These are phyloP conservation scores for Aplosporella prunicola DNA, from an alignment of 2,329 filamentous ascomycete species.

Conservation along the genomic window DNA sequence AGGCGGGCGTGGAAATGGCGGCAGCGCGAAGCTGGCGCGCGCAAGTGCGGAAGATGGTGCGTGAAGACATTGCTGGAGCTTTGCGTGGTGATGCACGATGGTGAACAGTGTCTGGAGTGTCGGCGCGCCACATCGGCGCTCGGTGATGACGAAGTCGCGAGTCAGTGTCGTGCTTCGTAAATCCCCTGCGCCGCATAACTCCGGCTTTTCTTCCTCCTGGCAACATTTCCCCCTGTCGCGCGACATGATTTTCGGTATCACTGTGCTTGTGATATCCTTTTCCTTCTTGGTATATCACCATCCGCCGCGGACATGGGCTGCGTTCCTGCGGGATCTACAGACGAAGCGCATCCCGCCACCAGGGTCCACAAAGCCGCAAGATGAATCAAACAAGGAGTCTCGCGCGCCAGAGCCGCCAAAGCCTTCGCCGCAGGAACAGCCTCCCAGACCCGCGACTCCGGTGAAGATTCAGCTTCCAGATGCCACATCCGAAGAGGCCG, in stretches of 20 bases:
- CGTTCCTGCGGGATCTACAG: slow-evolving; percentile 5
- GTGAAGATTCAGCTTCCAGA: slow-evolving; percentile 6
- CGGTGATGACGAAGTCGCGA: background rate
- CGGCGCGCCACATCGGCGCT: background rate
- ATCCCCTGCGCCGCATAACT: no score
- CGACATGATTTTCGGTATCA: slow-evolving; percentile 28
- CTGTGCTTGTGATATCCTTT: slow-evolving; percentile 28
- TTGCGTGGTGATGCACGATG: no score
- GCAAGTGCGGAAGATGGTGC: background rate
- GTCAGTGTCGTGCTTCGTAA: no score
- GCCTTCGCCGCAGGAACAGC: slow-evolving; percentile 9
- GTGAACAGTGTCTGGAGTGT: background rate
- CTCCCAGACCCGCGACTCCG: slow-evolving; percentile 12
- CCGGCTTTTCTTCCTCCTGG: background rate
- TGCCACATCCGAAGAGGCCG: background rate
- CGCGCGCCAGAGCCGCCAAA: background rate
- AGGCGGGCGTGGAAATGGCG: background rate
- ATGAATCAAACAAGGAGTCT: background rate
- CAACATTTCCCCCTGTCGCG: background rate
- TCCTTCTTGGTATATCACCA: slow-evolving; percentile 27
- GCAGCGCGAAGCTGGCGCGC: background rate
- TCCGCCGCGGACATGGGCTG: slow-evolving; percentile 27
- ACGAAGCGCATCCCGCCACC: slow-evolving; percentile 1
- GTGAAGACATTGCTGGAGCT: background rate
- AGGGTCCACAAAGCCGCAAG: background rate